Percentiles rank a stretch among this genome's conserved stretches.
Conservation (phyloP, 495 filamentous ascomycete species). For the Eremomyces bilateralis region DNA sequence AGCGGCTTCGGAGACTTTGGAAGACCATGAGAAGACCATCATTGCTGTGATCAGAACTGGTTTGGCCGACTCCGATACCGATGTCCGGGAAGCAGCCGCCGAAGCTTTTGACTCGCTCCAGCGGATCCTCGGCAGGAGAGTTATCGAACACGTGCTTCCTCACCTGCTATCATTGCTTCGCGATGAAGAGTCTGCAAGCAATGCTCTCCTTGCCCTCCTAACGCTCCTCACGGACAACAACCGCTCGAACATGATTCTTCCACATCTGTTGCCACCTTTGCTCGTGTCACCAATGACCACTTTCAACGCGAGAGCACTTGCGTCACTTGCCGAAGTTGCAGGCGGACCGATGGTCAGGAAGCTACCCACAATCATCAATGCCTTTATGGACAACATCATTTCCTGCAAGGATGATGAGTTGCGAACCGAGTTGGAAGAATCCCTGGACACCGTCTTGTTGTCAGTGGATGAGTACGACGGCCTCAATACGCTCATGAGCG, state of each 20-base stretch:
- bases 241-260: slow-evolving; percentile 85
- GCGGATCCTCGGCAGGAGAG: slow-evolving; percentile 77
- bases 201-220: slow-evolving; percentile 75
- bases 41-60: slow-evolving; percentile 88
- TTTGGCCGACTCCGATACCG: slow-evolving; percentile 67
- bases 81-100: slow-evolving; percentile 86
- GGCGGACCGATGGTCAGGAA: slow-evolving; percentile 72
- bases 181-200: slow-evolving; percentile 67
- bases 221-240: slow-evolving; percentile 86
- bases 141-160: slow-evolving; percentile 84
- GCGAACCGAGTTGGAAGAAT: slow-evolving; percentile 44
- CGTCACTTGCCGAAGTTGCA: slow-evolving; percentile 79
- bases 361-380: slow-evolving; percentile 71
- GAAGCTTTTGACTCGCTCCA: slow-evolving; percentile 93
- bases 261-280: slow-evolving; percentile 83
- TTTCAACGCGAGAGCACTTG: slow-evolving; percentile 86
- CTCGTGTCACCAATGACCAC: slow-evolving; percentile 72
- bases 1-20: slow-evolving; percentile 70
- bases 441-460: slow-evolving; percentile 71
- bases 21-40: slow-evolving; percentile 85
- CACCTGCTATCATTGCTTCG: slow-evolving; percentile 73
- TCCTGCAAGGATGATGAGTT: slow-evolving; percentile 53
- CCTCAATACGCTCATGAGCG: slow-evolving; percentile 82
- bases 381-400: slow-evolving; percentile 82
- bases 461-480: slow-evolving; percentile 95